Evolutionary conservation across 495 filamentous ascomycete species (phyloP).

Genomic region (Acidomyces sp.): DNA sequence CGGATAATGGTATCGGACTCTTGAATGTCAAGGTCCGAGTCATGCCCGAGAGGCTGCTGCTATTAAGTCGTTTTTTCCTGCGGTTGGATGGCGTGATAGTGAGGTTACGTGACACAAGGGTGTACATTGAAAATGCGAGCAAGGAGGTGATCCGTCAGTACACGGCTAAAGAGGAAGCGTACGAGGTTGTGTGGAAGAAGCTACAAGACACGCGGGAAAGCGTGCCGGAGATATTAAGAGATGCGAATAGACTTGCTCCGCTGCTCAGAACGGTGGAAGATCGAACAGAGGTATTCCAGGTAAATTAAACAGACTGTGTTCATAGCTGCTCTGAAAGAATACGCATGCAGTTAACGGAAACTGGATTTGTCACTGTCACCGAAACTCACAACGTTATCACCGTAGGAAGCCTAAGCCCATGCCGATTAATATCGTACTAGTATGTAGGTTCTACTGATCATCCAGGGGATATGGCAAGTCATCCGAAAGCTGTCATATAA

Average conservation of each 20-base stretch:
- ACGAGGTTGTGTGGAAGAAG: slow-evolving; percentile 61
- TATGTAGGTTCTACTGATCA: no score
- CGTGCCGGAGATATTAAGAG: slow-evolving; percentile 63
- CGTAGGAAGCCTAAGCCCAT: no score
- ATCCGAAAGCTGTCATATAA: no score
- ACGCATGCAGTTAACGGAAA: no score
- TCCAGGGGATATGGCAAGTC: no score
- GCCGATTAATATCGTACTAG: no score
- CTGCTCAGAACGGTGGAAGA: slow-evolving; percentile 56
- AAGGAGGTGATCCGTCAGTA: slow-evolving; percentile 81
- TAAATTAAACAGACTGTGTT: no score
- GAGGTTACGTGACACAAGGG: slow-evolving; percentile 73
- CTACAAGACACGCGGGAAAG: slow-evolving; percentile 60
- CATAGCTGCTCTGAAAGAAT: no score
- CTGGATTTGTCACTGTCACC: no score
- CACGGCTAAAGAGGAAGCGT: slow-evolving; percentile 63
- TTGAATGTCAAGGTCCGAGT: slow-evolving; percentile 80
- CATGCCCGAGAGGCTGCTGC: slow-evolving; percentile 72
- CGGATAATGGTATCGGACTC: slow-evolving; percentile 89
- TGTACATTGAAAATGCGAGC: slow-evolving; percentile 81
- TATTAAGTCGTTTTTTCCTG: slow-evolving; percentile 85
- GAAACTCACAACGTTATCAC: no score
- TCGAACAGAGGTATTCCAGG: slow-evolving; percentile 24
- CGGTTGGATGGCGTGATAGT: slow-evolving; percentile 79
- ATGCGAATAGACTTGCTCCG: slow-evolving; percentile 65